Base-by-base conservation (phyloP, 768 basidiomycete genomes). In the Kwoniella dendrophila region DNA sequence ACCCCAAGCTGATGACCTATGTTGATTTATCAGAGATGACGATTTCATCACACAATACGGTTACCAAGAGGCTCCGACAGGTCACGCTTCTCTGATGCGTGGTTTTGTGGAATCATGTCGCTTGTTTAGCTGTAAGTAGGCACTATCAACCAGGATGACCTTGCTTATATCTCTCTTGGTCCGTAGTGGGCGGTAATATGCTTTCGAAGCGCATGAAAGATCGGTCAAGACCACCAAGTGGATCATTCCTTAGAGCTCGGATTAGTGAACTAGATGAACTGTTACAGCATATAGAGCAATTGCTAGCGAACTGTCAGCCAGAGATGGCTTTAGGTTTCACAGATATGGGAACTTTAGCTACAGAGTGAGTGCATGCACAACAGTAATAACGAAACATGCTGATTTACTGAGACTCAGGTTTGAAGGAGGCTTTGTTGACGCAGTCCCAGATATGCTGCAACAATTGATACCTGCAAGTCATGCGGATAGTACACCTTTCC, bases 181-280 rank as follows among this genome's bases (percentile, higher is more conserved):
- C 27, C 12, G 10, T 30, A 51, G 49, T 51, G 29, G 49, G 49
- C 29, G 49, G 49, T 16, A 51, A 51, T 30, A 51, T 51, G 49
- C 49, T 51, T 8, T 51, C 49, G 18, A 51, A 51, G 32, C 49
- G 49, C 16, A 51, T 51, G 49, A 29, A 51, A 18, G 49, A 51
- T 51, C 49, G 49, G 5, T 51, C 49, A 5, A 51, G 49, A 34
- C 49, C 49, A 16, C 49, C 49, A 14, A 51, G 4, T 34, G 49
- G 49, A 5, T 32, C 32, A 33, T 29, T 16, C n/a, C n/a, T 51
- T 29, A 51, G 49, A 51, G 49, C 30, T 18, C 49, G 49, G 2
- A 51, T 51, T 22, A 51, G 34, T 26, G 49, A 51, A 20, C 32
- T 51, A n/a, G 49, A 51, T 26, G 49, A 51, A 14, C 20, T 51